A percentile compares a stretch with the other conserved stretches of the same genome.
These are phyloP conservation scores for Beauveria rudraprayagi DNA, from an alignment of 2,329 filamentous ascomycete species.

Conservation along the genomic window DNA sequence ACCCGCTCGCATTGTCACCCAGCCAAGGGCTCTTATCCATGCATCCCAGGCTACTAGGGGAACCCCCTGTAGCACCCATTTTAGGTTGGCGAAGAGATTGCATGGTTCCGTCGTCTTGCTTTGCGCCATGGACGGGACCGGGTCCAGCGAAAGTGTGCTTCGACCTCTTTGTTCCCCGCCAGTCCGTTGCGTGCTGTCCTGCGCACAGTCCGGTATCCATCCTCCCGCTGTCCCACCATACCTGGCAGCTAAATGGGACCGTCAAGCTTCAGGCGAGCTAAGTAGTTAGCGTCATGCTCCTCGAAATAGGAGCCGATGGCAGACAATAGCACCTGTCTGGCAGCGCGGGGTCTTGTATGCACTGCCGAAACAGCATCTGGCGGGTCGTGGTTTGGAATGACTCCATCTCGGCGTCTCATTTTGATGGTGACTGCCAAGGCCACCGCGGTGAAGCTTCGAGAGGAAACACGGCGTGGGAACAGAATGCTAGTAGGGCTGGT, in stretches of 20 bases:
- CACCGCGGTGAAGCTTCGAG: background rate
- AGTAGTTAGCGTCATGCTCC: background rate
- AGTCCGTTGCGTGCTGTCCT: background rate
- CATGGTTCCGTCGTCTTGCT: background rate
- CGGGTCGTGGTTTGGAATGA: slow-evolving; percentile 7
- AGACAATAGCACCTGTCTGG: background rate
- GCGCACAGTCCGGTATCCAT: background rate
- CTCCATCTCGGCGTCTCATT: background rate
- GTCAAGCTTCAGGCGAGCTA: background rate
- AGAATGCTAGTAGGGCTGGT: background rate
- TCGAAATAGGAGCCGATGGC: background rate
- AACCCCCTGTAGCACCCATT: slow-evolving; percentile 6
- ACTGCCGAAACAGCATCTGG: slow-evolving; percentile 1
- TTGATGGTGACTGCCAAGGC: background rate
- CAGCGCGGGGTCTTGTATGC: background rate
- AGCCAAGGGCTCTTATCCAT: background rate
- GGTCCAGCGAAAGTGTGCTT: background rate
- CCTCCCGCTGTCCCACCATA: background rate
- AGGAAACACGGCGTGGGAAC: background rate
- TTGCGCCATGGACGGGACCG: background rate
- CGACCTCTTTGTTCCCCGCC: background rate
- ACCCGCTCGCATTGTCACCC: slow-evolving; percentile 4
- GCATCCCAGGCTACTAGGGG: slow-evolving; percentile 1
- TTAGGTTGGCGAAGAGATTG: slow-evolving; percentile 9
- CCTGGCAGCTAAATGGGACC: background rate